A percentile compares a stretch with the other conserved stretches of the same genome.
phyloP scores from a whole-genome alignment of 148 eudicot genomes.

The Vaccinium vitisidaea region DNA sequence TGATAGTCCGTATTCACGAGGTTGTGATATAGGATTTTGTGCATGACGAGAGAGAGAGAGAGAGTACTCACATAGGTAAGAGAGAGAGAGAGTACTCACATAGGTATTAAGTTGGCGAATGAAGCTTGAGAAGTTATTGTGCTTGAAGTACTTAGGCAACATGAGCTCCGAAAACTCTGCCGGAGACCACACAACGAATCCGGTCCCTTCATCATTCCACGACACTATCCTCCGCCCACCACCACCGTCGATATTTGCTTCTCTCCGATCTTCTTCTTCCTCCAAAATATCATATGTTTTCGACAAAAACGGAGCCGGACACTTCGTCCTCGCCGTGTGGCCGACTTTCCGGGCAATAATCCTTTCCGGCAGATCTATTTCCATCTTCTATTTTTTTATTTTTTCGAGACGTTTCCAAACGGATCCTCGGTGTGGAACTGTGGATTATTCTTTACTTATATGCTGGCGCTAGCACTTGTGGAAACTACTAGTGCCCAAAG shows the following conservation, averaged over 20 bases:
- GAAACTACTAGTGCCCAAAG: background rate
- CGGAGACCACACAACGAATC: slow-evolving; percentile 42
- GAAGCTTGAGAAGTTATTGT: slow-evolving; percentile 45
- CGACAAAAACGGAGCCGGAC: slow-evolving; percentile 36
- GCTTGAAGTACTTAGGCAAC: slow-evolving; percentile 45
- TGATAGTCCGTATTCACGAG: no score
- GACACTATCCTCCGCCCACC: slow-evolving; percentile 21
- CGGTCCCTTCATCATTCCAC: slow-evolving; percentile 32
- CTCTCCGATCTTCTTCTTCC: slow-evolving; percentile 21
- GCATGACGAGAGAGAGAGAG: background rate
- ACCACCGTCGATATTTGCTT: background rate
- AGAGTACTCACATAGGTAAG: no score
- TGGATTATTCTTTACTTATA: background rate
- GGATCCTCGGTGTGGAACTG: background rate
- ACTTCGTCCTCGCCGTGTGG: slow-evolving; percentile 17
- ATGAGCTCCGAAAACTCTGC: slow-evolving; percentile 37
- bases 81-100: slow-evolving; percentile 23
- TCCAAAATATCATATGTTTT: slow-evolving; percentile 39
- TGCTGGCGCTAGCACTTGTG: background rate
- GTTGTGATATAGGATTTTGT: background rate
- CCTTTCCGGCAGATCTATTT: background rate
- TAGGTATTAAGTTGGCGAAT: slow-evolving; percentile 40
- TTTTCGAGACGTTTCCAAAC: background rate
- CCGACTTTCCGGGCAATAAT: background rate
- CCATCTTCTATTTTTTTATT: background rate